A percentile compares a stretch with the other conserved stretches of the same genome.
Evolutionary conservation across 805 yeast genomes (phyloP).

Genomic region (Priceomyces carsonii): DNA sequence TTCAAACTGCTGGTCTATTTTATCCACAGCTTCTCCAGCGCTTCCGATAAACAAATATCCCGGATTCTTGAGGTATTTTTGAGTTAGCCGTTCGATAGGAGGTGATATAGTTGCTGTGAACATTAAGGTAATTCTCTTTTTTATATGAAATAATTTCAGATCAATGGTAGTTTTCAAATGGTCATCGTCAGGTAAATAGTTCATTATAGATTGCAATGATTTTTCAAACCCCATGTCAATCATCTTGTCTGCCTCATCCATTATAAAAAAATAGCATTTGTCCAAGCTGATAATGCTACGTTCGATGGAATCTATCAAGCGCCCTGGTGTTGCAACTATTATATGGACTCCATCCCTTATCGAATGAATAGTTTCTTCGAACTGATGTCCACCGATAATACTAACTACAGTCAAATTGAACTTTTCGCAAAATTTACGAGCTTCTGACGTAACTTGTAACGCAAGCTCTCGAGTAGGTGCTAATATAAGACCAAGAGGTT

Average conservation of each 20-base stretch:
- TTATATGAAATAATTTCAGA: constrained; percentile 36
- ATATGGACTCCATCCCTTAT: constrained; percentile 69
- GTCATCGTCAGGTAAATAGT: constrained; percentile 48
- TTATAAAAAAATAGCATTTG: constrained; percentile 65
- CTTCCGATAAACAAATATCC: constrained; percentile 68
- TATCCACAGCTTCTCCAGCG: constrained; percentile 62
- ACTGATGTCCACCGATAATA: constrained; percentile 87
- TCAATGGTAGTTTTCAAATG: constrained; percentile 25
- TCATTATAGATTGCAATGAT: constrained; percentile 64
- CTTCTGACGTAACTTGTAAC: constrained; percentile 74
- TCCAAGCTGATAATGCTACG: constrained; percentile 60
- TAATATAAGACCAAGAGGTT: constrained; percentile 76
- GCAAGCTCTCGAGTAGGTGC: constrained; percentile 97
- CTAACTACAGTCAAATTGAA: constrained; percentile 54
- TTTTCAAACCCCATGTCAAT: constrained; percentile 92
- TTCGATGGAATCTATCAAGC: constrained; percentile 79
- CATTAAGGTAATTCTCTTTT: constrained; percentile 72
- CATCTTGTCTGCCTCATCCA: constrained; percentile 97
- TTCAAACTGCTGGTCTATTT: constrained; percentile 68
- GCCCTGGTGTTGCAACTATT: constrained; percentile 92
- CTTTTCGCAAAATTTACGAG: constrained; percentile 47
- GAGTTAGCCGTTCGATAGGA: constrained; percentile 64
- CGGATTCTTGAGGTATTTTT: constrained; percentile 61
- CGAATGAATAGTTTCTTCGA: constrained; percentile 67
- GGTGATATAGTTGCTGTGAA: constrained; percentile 93